phyloP scores from a whole-genome alignment of 352 stramenopile genomes.

The Globisporangium cystogenes region DNA sequence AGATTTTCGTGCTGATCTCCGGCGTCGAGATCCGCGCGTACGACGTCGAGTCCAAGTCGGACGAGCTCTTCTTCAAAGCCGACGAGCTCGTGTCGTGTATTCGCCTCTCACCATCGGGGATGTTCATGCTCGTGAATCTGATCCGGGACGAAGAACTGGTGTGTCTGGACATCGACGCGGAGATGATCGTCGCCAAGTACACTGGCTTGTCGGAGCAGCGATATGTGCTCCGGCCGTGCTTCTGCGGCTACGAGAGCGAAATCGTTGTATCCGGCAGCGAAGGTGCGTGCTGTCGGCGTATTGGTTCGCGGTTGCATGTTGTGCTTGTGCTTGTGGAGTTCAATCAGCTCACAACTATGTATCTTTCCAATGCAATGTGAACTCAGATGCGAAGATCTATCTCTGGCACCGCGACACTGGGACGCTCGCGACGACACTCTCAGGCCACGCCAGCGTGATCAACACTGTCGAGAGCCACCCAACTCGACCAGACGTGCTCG shows the following conservation, averaged over 20 bases:
- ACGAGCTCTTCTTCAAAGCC: slow-evolving; percentile 45
- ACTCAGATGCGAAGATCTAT: slow-evolving; percentile 47
- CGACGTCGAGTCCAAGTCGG: slow-evolving; percentile 48
- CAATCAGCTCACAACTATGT: background rate
- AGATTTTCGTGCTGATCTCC: slow-evolving; percentile 54
- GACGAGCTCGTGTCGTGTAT: slow-evolving; percentile 58
- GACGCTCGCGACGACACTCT: slow-evolving; percentile 25
- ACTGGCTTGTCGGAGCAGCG: slow-evolving; percentile 52
- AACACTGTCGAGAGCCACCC: slow-evolving; percentile 66
- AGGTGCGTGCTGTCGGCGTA: slow-evolving; percentile 25
- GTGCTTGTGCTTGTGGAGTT: background rate
- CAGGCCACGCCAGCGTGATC: slow-evolving; percentile 60
- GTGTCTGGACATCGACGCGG: slow-evolving; percentile 40
- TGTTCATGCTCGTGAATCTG: slow-evolving; percentile 56
- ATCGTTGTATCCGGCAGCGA: slow-evolving; percentile 64
- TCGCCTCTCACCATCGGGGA: slow-evolving; percentile 30
- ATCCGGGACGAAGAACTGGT: slow-evolving; percentile 55
- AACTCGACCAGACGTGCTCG: slow-evolving; percentile 38
- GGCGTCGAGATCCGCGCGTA: slow-evolving; percentile 56
- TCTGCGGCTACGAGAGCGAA: slow-evolving; percentile 39
- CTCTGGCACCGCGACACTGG: slow-evolving; percentile 59
- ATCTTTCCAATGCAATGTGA: background rate
- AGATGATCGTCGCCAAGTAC: slow-evolving; percentile 41
- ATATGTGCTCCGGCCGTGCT: slow-evolving; percentile 62
- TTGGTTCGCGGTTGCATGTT: background rate